phyloP scores from a whole-genome alignment of 371 early-diverging fungal genomes.

The Apophysomyces elegans region DNA sequence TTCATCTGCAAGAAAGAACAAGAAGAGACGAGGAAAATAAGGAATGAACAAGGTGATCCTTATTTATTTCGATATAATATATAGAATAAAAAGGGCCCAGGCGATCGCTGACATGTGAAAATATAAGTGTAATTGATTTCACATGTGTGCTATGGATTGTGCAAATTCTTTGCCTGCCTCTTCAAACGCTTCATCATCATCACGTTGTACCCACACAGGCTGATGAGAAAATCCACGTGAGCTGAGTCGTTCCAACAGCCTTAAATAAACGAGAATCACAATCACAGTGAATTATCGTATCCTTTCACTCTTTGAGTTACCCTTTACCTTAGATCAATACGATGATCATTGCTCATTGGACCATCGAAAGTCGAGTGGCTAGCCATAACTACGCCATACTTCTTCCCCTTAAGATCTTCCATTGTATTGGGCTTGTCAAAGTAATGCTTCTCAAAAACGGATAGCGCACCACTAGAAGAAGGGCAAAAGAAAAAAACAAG shows the following conservation, averaged over 20 bases:
- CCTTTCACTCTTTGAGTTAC: background rate
- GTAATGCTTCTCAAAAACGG: conserved; percentile 34
- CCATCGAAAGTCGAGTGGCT: conserved; percentile 33
- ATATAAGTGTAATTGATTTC: background rate
- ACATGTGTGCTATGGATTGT: conserved; percentile 2
- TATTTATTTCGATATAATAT: conserved; percentile 6
- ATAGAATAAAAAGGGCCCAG: background rate
- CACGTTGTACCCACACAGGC: conserved; percentile 23
- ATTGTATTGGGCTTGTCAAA: conserved; percentile 14
- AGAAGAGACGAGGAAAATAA: conserved; percentile 10
- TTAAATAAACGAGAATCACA: background rate
- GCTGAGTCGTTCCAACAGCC: conserved; percentile 19
- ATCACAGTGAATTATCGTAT: too few species aligned
- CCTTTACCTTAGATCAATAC: conserved; percentile 19
- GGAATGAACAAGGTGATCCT: conserved; percentile 10
- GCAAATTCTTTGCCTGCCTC: conserved; percentile 15
- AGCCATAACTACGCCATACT: conserved; percentile 23
- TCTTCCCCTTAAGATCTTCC: conserved; percentile 22
- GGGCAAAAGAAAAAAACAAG: background rate
- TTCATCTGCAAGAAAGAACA: background rate
- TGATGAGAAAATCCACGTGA: conserved; percentile 19
- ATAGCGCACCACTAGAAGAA: conserved; percentile 24
- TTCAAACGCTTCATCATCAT: conserved; percentile 21
- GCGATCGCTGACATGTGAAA: conserved; percentile 8
- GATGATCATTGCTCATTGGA: conserved; percentile 16